Evolutionary conservation across 2,329 filamentous ascomycete species (phyloP).

Genomic region (Pochonia chlamydosporia): DNA sequence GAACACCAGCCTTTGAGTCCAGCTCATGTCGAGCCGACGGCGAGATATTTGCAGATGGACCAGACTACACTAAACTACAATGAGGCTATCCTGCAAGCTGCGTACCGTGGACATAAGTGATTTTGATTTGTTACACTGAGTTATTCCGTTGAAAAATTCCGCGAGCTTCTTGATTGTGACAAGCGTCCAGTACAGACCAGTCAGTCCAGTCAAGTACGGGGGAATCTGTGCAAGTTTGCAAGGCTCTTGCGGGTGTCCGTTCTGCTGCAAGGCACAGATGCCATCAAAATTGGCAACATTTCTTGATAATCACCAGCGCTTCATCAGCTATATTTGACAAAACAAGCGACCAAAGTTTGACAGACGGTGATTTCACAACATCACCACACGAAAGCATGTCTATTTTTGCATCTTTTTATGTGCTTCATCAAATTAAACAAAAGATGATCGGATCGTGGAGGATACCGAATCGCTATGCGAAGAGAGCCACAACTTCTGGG

Average conservation of each 20-base stretch:
- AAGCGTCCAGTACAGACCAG: too few species aligned
- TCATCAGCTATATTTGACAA: not conserved
- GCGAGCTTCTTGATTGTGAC: not conserved
- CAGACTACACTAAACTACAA: slow-evolving; percentile 28
- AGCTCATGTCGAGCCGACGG: slow-evolving; percentile 6
- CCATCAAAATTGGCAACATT: not conserved
- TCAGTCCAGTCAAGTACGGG: too few species aligned
- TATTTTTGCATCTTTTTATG: slow-evolving; percentile 3
- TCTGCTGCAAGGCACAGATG: too few species aligned
- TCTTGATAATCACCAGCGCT: not conserved
- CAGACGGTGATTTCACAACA: not conserved
- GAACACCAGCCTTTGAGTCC: slow-evolving; percentile 9
- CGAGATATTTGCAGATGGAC: slow-evolving; percentile 25
- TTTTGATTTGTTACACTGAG: not conserved
- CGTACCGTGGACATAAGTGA: slow-evolving; percentile 22
- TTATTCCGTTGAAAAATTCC: not conserved
- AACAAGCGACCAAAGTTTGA: not conserved
- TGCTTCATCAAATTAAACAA: slow-evolving; percentile 2
- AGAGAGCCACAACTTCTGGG: slow-evolving; percentile 19
- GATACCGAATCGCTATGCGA: slow-evolving; percentile 32
- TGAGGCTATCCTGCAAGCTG: slow-evolving; percentile 27
- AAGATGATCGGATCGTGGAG: slow-evolving; percentile 31
- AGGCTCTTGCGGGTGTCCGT: too few species aligned
- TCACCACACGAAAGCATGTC: not conserved
- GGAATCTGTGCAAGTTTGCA: too few species aligned